A percentile compares a stretch with the other conserved stretches of the same genome.
These are phyloP conservation scores for Rhododendron ovatum DNA, from an alignment of 148 eudicot species.

Conservation along the genomic window DNA sequence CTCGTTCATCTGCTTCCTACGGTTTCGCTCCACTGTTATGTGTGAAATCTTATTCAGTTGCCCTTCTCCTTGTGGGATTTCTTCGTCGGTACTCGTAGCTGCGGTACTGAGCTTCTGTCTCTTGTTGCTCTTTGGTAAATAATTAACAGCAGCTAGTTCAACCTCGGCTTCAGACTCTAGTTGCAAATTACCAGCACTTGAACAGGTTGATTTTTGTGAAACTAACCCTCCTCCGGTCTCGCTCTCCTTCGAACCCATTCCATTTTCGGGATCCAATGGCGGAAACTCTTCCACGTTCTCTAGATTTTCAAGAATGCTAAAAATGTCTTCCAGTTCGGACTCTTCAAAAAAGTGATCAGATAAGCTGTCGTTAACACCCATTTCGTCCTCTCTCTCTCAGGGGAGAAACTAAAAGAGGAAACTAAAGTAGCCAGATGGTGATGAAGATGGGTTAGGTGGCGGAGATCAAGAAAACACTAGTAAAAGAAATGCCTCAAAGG, in stretches of 20 bases:
- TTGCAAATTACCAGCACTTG: neutral
- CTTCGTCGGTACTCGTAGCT: neutral
- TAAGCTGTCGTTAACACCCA: conserved; percentile 14
- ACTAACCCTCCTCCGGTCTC: conserved; percentile 10
- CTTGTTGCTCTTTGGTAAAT: conserved; percentile 47
- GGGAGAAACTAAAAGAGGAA: neutral
- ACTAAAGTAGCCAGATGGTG: neutral
- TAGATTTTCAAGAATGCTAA: conserved; percentile 51
- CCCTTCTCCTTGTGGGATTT: conserved; percentile 31
- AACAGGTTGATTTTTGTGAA: conserved; percentile 19
- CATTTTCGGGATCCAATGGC: neutral
- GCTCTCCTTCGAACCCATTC: neutral
- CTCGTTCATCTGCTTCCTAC: conserved; percentile 98
- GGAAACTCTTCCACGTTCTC: conserved; percentile 25
- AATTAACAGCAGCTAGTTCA: neutral
- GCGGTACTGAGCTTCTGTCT: conserved; percentile 23
- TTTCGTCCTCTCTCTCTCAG: neutral
- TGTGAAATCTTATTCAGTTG: conserved; percentile 45
- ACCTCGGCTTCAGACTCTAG: conserved; percentile 20
- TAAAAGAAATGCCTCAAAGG: neutral
- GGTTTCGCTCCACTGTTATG: conserved; percentile 78
- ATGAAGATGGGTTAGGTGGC: conserved; percentile 1
- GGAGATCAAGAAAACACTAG: neutral
- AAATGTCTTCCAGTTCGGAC: conserved; percentile 38
- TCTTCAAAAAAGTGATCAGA: conserved; percentile 32